phyloP scores from a whole-genome alignment of 331 rosid species.

The Spiraea crenata region DNA sequence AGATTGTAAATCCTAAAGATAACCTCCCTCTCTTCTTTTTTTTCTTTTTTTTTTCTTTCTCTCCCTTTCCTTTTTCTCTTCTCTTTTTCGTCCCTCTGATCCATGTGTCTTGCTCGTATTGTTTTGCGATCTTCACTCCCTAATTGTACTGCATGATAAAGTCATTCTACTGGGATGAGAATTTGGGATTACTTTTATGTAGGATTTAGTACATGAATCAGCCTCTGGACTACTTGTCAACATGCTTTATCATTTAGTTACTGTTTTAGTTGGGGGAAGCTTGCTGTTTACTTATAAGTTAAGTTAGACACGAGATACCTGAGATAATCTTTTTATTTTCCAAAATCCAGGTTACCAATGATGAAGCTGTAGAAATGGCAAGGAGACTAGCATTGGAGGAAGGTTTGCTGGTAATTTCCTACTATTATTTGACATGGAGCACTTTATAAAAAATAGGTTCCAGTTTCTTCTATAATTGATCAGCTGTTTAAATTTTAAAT shows the following conservation, averaged over 20 bases:
- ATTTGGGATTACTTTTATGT: background rate
- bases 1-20: background rate
- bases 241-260: background rate
- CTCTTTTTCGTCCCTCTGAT: background rate
- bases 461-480: background rate
- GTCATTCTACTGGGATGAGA: background rate
- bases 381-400: conserved; percentile 88
- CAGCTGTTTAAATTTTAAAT: background rate
- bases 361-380: conserved; percentile 91
- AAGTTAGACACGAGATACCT: conserved; percentile 3
- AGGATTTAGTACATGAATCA: background rate
- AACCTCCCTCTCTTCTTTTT: background rate
- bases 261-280: background rate
- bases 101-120: background rate
- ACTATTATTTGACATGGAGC: conserved; percentile 12
- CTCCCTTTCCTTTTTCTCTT: background rate
- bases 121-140: background rate
- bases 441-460: background rate
- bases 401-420: conserved; percentile 74
- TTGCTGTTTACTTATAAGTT: background rate
- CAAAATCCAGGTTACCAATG: conserved; percentile 60
- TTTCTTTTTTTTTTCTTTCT: background rate
- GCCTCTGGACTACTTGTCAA: background rate
- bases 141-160: background rate
- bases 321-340: background rate